These are phyloP conservation scores for Trametes coccinea DNA, from an alignment of 768 basidiomycete genomes.

Conservation along the genomic window DNA sequence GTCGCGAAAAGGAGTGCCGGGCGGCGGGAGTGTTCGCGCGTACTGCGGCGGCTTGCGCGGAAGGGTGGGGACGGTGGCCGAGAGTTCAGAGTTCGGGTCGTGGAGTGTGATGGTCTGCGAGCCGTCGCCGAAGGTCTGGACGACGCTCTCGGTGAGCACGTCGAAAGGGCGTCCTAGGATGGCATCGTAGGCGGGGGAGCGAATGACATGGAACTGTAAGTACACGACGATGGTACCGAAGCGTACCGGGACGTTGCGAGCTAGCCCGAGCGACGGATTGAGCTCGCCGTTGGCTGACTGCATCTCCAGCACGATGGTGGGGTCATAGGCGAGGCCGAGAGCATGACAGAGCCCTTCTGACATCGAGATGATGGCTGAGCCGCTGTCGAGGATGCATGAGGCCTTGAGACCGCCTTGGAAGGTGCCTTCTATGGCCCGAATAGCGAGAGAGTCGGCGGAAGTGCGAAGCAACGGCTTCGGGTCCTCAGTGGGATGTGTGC, in stretches of 20 bases:
- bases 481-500: neutral
- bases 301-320: conserved; percentile 12
- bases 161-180: no score
- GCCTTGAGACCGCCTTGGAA: conserved; percentile 9
- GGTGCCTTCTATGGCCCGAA: conserved; percentile 18
- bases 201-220: no score
- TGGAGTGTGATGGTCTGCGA: no score
- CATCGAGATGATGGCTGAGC: no score
- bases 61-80: neutral
- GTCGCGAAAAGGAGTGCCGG: conserved; percentile 5
- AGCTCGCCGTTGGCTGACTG: conserved; percentile 18
- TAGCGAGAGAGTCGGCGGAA: conserved; percentile 15
- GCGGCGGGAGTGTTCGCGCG: neutral
- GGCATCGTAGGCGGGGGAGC: no score
- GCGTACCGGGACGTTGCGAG: no score
- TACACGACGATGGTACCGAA: no score
- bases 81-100: conserved; percentile 8
- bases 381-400: no score
- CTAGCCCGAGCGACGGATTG: conserved; percentile 11
- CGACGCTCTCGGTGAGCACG: no score
- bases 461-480: neutral
- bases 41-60: conserved; percentile 3
- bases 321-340: conserved; percentile 20
- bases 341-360: conserved; percentile 22
- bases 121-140: no score